Base-by-base conservation (phyloP, 495 filamentous ascomycete genomes). In the Xylaria longipes region DNA sequence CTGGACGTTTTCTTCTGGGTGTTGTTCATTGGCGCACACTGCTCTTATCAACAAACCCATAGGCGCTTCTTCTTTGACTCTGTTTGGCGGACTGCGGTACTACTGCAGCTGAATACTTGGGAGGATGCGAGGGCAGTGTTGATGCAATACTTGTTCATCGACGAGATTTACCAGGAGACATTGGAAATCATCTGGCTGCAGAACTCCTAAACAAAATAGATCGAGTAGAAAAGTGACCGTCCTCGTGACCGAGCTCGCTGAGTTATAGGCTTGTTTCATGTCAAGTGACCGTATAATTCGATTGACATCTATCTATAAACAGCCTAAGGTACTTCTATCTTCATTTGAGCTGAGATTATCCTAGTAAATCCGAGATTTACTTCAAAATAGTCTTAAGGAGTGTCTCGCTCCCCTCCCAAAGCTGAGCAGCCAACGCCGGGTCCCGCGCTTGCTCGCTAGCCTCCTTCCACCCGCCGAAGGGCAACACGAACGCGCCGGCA, bases 401-500 rank as follows among this genome's bases (percentile, higher is more conserved):
- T 8, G 46, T 6, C n/a, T 50, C 46, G n/a, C 46, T 11, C 6
- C 20, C 46, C 46, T 50, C 46, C 46, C 46, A 50, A 50, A 50
- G 46, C n/a, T 50, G 46, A 50, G 46, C 46, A 22, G 17, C 25
- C 27, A 33, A 31, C 25, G 12, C 29, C 2, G 54, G n/a, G 46
- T 50, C 46, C 20, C 2, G 46, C 46, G 46, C 46, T 3, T 50
- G 46, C 20, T 50, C n/a, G 22, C 46, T 50, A n/a, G 46, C 46
- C 3, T 50, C 46, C n/a, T 50, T 50, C 46, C 46, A 50, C n/a
- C 46, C 46, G n/a, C 46, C 46, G 46, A 50, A 50, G n/a, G 46
- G 46, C 46, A 50, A 25, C n/a, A 50, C 46, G 46, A 50, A 50
- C 46, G 46, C 46, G 46, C 46, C 46, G n/a, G n/a, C 46, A n/a